Evolutionary conservation across 2,329 filamentous ascomycete species (phyloP).

Genomic region (Exophiala aquamarina): DNA sequence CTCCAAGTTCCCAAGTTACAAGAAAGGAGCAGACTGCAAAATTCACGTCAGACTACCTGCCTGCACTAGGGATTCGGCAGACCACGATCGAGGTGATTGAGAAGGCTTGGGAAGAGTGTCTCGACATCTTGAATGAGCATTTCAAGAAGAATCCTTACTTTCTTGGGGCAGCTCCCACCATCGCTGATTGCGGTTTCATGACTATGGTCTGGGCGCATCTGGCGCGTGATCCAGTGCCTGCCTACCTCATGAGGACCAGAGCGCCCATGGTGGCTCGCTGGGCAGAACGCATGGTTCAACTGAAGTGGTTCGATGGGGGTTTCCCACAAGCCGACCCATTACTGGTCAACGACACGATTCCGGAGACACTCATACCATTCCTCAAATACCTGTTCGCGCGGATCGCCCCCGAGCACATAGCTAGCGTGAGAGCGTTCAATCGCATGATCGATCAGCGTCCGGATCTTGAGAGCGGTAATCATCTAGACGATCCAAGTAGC

Average conservation of each 20-base stretch:
- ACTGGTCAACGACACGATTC: too few relatives aligned
- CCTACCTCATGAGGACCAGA: slow-evolving; percentile 2
- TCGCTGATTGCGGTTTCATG: not conserved
- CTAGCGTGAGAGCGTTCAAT: not conserved
- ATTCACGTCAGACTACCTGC: not conserved
- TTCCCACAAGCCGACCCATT: not conserved
- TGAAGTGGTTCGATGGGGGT: not conserved
- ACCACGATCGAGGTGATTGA: not conserved
- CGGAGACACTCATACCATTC: not conserved
- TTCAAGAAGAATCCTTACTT: not conserved
- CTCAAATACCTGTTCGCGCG: not conserved
- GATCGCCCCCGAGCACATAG: not conserved
- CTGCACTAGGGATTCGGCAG: not conserved
- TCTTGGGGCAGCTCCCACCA: not conserved
- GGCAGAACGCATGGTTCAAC: not conserved
- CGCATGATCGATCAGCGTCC: not conserved
- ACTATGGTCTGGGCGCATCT: slow-evolving; percentile 2
- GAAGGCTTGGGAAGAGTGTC: slow-evolving; percentile 1
- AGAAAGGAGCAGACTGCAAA: slow-evolving; percentile 1
- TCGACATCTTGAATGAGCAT: slow-evolving; percentile 1
- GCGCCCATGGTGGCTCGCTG: not conserved
- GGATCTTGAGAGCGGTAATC: too few relatives aligned
- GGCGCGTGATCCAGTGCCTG: not conserved
- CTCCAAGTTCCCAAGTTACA: not conserved
- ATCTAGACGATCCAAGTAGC: too few relatives aligned